Conservation (phyloP, 768 basidiomycete species). For the Rhodotorula sphaerocarpa region DNA sequence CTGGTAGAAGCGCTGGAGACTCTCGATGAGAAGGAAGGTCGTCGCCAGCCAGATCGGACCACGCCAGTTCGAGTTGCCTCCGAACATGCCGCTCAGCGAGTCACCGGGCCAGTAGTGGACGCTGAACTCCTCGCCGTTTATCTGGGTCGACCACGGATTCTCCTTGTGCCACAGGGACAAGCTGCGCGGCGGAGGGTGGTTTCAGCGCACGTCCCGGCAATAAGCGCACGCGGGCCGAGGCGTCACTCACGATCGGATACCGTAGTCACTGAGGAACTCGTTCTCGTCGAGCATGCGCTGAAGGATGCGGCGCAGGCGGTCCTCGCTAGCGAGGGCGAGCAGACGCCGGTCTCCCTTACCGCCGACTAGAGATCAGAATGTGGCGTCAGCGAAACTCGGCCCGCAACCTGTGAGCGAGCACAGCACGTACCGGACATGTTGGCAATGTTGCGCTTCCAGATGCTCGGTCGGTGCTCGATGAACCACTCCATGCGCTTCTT, state of each 20-base stretch:
- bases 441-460: constrained; percentile 85
- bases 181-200: constrained; percentile 45
- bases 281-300: constrained; percentile 96
- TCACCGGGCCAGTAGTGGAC: constrained; percentile 98
- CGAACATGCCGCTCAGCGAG: constrained; percentile 94
- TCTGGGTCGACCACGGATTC: constrained; percentile 88
- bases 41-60: constrained; percentile 75
- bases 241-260: constrained; percentile 79
- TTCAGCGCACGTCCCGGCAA: background rate
- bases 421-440: constrained; percentile 81
- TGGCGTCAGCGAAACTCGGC: no score
- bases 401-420: no score
- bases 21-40: constrained; percentile 91
- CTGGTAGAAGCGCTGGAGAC: constrained; percentile 91
- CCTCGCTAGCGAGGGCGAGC: constrained; percentile 83
- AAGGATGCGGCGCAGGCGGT: constrained; percentile 74
- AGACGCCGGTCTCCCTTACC: constrained; percentile 81
- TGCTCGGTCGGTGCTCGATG: constrained; percentile 78
- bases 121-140: constrained; percentile 82
- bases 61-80: constrained; percentile 51
- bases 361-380: no score
- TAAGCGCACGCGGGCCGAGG: background rate
- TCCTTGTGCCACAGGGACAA: constrained; percentile 84
- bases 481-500: constrained; percentile 99
- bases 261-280: constrained; percentile 92